Base-by-base conservation (phyloP, 352 stramenopile species). In the Globisporangium uncinulatum region DNA sequence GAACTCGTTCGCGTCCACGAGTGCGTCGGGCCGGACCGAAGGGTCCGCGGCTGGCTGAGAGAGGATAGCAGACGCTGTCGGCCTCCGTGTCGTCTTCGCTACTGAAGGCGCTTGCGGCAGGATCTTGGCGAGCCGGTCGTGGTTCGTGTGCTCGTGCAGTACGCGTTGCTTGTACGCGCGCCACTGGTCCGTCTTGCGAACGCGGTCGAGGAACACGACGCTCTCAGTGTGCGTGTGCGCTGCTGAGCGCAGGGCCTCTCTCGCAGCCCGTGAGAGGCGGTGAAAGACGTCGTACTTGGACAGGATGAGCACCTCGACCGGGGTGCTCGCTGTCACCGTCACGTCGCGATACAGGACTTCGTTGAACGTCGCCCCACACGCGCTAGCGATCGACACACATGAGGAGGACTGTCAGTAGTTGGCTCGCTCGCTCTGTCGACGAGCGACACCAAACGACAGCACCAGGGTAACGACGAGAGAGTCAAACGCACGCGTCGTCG, bases 211-310 rank as follows among this genome's bases (percentile, higher is more conserved):
- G 58, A 87, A 85, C 20, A 88, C 74, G 49, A 92, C 68, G 19
- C 61, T 76, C 39, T 83, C 67, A 0, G 67, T 69, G 36, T 76
- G 74, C 17, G 57, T 66, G 7, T 82, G 70, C 5, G 69, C 74
- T 0, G 75, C 70, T 32, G 69, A 61, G 6, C 76, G 73, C 2
- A 89, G 56, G 0, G 70, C 85, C 56, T 92, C 79, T 7, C 81
- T 61, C 31, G 76, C 76, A 0, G 73, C 66, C 0, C 71, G 69
- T 1, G 81, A 87, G 1, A 92, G 51, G 0, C 81, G 79, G 57
- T 92, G 78, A 47, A 88, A 92, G 1, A 89, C 78, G 50, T 92
- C 81, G 57, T 92, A 87, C 54, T 92, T 92, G 31, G 81, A 87
- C 0, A 92, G 69, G 11, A 88, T 51, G 13, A 92, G 62, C 15